These are phyloP conservation scores for Murraya koenigii DNA, from an alignment of 345 rosid species.

Conservation along the genomic window DNA sequence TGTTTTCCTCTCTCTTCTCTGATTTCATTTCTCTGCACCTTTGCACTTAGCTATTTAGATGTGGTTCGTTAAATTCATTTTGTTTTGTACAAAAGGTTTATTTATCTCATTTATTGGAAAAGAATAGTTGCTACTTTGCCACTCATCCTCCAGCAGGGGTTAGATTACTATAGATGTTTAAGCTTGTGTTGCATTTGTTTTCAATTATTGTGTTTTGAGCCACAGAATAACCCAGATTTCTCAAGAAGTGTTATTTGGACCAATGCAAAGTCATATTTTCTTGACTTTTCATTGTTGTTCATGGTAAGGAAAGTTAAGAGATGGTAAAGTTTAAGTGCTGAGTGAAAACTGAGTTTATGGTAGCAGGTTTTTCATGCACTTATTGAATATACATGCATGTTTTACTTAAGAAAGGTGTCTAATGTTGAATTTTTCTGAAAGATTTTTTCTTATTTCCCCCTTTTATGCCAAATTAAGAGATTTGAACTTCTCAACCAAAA, in stretches of 20 bases:
- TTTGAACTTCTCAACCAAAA: neutral
- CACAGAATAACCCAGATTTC: neutral
- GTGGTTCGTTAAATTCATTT: neutral
- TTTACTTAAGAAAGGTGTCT: neutral
- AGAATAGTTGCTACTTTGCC: neutral
- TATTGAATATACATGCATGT: neutral
- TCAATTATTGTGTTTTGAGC: neutral
- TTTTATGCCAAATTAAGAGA: neutral
- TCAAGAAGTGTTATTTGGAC: neutral
- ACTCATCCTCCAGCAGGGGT: neutral
- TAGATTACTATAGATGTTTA: neutral
- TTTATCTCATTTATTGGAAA: too few species aligned
- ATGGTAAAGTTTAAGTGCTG: neutral
- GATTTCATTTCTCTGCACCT: neutral
- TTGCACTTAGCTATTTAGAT: neutral
- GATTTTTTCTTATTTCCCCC: neutral
- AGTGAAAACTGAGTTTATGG: neutral
- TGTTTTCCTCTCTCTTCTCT: neutral
- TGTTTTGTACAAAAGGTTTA: neutral
- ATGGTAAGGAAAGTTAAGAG: neutral
- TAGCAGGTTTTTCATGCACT: neutral
- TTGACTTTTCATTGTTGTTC: neutral
- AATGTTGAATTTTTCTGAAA: neutral
- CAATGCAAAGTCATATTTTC: neutral
- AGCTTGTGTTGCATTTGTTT: neutral